Conservation (phyloP, 306 rosid genomes). For the Cyclanthera cordifolia region DNA sequence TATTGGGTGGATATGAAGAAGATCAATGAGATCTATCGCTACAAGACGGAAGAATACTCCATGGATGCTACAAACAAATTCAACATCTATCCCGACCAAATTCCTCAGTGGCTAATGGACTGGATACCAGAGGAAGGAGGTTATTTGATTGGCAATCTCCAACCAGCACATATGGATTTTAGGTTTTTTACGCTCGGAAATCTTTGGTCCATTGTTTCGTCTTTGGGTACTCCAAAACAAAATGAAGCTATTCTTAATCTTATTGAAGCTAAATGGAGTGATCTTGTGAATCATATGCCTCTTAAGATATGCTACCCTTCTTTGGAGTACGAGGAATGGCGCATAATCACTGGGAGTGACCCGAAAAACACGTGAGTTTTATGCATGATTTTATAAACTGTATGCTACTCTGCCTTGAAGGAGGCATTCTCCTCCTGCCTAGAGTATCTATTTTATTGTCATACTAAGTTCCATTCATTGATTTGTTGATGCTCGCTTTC, state of each 20-base stretch:
- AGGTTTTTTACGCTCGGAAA: conserved; percentile 93
- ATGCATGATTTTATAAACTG: neutral
- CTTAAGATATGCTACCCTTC: conserved; percentile 89
- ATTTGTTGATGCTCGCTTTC: conserved; percentile 6
- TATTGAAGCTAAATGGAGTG: conserved; percentile 80
- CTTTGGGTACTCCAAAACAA: conserved; percentile 85
- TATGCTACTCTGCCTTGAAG: no score
- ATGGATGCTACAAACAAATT: conserved; percentile 80
- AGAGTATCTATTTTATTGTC: neutral
- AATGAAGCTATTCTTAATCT: conserved; percentile 59
- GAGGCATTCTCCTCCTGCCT: neutral
- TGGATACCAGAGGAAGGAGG: conserved; percentile 97
- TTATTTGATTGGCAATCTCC: conserved; percentile 75
- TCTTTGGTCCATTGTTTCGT: conserved; percentile 82
- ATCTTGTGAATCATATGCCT: conserved; percentile 81
- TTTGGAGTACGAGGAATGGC: conserved; percentile 87
- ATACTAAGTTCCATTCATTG: neutral
- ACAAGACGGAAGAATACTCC: conserved; percentile 92
- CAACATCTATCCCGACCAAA: conserved; percentile 95
- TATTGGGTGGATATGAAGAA: conserved; percentile 87
- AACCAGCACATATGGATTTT: conserved; percentile 98
- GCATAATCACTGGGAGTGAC: conserved; percentile 80
- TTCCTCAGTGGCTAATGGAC: conserved; percentile 85
- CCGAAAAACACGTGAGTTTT: conserved; percentile 81
- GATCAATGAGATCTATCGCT: conserved; percentile 86